Evolutionary conservation across 2,329 filamentous ascomycete genomes (phyloP), one percentile per base, ranked within the genome.

Genomic region (Thelonectria rubi): DNA sequence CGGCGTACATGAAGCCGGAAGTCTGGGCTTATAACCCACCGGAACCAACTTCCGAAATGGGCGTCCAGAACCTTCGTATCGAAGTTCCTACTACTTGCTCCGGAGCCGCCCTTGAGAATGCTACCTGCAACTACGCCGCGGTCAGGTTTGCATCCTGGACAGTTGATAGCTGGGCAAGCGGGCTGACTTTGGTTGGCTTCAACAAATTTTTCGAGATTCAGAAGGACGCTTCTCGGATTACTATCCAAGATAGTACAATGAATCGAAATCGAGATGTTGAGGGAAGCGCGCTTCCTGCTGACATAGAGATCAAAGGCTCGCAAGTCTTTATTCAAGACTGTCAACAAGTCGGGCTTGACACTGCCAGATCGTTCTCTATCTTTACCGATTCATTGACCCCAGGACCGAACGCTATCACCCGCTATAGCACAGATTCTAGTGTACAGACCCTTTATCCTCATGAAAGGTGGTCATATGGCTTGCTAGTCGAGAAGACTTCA

Each of bases 361-460:
- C 56, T 0, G 68, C 68, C 1, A 52, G 58, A 6, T 60, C 55
- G 4, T 70, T 70, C 15, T 52, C 68, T 1, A 60, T 71, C 2
- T 55, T 55, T 0, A 70, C 68, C 0, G 58, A 57, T 0, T 66
- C 66, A 1, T 14, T 66, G 1, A 52, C 60, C 1, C 43, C 68
- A 2, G 68, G 68, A 0, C 68, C 68, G 0, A 70, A 70, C 9
- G 65, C 56, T 10, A 62, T 70, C 2, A 32, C 65, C 7, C 63
- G 68, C 1, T 65, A 70, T 18, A 50, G 39, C 2, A 61, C 65
- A 0, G 21, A 34, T n/a, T 69, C 66, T 0, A 30, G 52, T 2
- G 10, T 30, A 30, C 68, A 70, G 9, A 46, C 55, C 1, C 54
- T 70, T n/a, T 71, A 69, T 17, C 68, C 68, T 0, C 68, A 70